Conservation (phyloP, 192 early-diverging fungal genomes). For the Entomortierella chlamydospora region DNA sequence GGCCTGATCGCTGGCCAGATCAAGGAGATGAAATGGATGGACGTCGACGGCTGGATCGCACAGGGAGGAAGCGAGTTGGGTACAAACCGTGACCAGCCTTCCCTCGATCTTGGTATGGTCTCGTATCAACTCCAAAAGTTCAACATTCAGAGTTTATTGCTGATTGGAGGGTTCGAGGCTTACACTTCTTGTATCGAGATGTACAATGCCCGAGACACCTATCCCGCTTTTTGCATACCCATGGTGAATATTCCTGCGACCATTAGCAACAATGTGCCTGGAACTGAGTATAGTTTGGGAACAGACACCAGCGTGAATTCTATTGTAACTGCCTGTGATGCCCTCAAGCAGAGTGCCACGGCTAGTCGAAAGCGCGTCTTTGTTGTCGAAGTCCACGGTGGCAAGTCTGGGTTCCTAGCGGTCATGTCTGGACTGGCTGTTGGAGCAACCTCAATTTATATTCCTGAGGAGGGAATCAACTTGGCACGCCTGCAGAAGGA, state of each 20-base stretch:
- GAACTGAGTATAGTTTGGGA: slow-evolving; percentile 94
- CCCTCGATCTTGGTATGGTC: slow-evolving; percentile 85
- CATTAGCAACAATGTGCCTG: slow-evolving; percentile 97
- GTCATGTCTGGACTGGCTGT: slow-evolving; percentile 85
- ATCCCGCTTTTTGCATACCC: slow-evolving; percentile 95
- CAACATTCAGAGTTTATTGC: slow-evolving; percentile 88
- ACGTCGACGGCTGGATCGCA: slow-evolving; percentile 92
- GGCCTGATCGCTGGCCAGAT: slow-evolving; percentile 89
- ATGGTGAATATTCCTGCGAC: slow-evolving; percentile 95
- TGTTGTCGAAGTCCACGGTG: slow-evolving; percentile 97
- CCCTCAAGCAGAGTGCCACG: slow-evolving; percentile 92
- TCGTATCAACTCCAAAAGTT: slow-evolving; percentile 93
- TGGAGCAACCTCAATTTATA: slow-evolving; percentile 93
- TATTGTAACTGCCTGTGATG: slow-evolving; percentile 91
- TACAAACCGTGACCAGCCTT: slow-evolving; percentile 93
- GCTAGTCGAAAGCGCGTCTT: slow-evolving; percentile 93
- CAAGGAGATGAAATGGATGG: slow-evolving; percentile 82
- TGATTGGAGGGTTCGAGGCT: slow-evolving; percentile 98
- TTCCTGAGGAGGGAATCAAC: slow-evolving; percentile 91
- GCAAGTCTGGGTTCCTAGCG: slow-evolving; percentile 93
- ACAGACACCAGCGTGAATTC: slow-evolving; percentile 96
- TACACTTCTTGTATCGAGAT: slow-evolving; percentile 83
- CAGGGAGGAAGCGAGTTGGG: slow-evolving; percentile 93
- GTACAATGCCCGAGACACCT: slow-evolving; percentile 75
- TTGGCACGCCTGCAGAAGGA: slow-evolving; percentile 86